These are phyloP conservation scores for Debaryomyces coudertii DNA, from an alignment of 1,139 yeast species.

Conservation along the genomic window DNA sequence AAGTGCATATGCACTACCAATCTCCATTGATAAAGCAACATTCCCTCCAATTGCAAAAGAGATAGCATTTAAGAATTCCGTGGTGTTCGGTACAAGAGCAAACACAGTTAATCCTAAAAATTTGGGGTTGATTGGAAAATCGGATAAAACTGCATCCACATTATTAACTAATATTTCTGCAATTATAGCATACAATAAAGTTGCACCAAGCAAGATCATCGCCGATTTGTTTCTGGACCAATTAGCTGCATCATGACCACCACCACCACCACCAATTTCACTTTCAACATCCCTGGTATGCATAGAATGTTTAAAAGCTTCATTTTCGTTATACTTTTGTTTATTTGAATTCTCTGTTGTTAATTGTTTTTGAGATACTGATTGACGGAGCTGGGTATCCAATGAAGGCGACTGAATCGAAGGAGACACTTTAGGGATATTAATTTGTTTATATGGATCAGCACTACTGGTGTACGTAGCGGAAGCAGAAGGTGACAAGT, in stretches of 20 bases:
- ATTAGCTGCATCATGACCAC: conserved; percentile 96
- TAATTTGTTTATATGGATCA: conserved; percentile 9
- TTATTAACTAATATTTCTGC: conserved; percentile 95
- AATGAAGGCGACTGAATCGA: conserved; percentile 22
- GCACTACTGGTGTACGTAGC: conserved; percentile 7
- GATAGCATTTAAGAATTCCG: conserved; percentile 95
- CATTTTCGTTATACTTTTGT: not conserved
- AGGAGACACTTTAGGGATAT: conserved; percentile 12
- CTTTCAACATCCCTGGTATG: conserved; percentile 22
- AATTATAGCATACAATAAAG: conserved; percentile 84
- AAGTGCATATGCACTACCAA: conserved; percentile 95
- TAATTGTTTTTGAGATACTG: conserved; percentile 1
- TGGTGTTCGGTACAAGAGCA: conserved; percentile 95
- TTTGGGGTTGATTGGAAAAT: conserved; percentile 82
- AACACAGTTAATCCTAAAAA: conserved; percentile 91
- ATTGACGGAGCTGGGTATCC: conserved; percentile 22
- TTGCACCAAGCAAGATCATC: conserved; percentile 81
- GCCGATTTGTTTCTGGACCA: conserved; percentile 91
- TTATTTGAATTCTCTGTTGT: not conserved
- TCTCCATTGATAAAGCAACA: conserved; percentile 95
- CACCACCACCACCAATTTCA: conserved; percentile 45
- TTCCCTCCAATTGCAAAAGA: conserved; percentile 96
- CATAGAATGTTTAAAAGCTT: not conserved
- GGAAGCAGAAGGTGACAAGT: conserved; percentile 12
- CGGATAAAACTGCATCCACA: conserved; percentile 82